phyloP scores from a whole-genome alignment of 768 basidiomycete species.

The Hortiboletus campestris region DNA sequence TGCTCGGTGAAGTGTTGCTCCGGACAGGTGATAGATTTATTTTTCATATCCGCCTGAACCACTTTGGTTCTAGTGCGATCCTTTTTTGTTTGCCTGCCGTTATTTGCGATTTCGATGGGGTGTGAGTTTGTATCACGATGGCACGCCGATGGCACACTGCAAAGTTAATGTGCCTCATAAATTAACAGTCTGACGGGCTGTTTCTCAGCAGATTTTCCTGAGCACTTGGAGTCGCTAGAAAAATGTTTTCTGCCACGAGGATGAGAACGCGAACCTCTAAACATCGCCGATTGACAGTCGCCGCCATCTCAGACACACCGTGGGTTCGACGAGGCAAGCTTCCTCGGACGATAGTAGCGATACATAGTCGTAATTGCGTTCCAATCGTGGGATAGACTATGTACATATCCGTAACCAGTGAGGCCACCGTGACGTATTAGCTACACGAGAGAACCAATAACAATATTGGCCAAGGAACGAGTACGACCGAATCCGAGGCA shows the following conservation, averaged over 20 bases:
- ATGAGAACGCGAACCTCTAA: background rate
- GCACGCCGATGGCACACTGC: background rate
- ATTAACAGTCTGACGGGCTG: background rate
- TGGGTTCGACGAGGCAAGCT: too few species aligned
- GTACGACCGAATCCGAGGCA: background rate
- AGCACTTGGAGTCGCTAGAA: background rate
- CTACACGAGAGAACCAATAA: too few species aligned
- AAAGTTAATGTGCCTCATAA: background rate
- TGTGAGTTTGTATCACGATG: too few species aligned
- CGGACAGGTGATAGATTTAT: background rate
- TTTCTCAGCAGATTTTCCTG: constrained; percentile 4
- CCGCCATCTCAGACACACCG: background rate
- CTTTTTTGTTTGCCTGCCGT: background rate
- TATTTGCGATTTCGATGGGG: background rate
- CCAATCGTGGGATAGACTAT: background rate
- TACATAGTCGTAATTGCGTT: background rate
- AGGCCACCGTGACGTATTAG: background rate
- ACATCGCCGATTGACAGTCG: background rate
- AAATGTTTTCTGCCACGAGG: background rate
- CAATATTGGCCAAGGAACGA: background rate
- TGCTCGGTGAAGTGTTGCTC: background rate
- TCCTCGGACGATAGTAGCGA: background rate
- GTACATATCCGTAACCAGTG: background rate
- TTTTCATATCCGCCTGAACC: background rate
- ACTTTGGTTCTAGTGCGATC: background rate